Conservation (phyloP, 2,329 filamentous ascomycete species). For the Epichloe amarillans region DNA sequence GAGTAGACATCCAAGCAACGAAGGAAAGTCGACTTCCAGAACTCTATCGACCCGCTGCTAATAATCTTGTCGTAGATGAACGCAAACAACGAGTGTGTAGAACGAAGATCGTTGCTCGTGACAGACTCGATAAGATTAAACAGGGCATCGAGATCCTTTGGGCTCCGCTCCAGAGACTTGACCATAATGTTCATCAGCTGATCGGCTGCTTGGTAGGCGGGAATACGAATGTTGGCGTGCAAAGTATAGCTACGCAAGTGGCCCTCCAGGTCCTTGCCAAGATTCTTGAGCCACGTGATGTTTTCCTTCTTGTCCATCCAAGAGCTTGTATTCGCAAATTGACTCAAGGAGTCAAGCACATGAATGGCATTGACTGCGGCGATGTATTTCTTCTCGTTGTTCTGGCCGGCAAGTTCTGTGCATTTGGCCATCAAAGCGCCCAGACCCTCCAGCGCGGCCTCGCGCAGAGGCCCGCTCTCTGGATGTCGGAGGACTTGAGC, state of each 20-base stretch:
- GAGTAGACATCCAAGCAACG: constrained; percentile 82
- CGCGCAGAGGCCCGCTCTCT: constrained; percentile 61
- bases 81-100: constrained; percentile 59
- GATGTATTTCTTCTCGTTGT: constrained; percentile 53
- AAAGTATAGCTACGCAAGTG: constrained; percentile 59
- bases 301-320: constrained; percentile 61
- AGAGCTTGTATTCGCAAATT: constrained; percentile 46
- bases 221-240: constrained; percentile 59
- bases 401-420: constrained; percentile 47
- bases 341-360: constrained; percentile 65
- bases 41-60: constrained; percentile 69
- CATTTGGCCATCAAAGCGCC: constrained; percentile 57
- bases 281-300: constrained; percentile 45
- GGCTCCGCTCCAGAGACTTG: constrained; percentile 60
- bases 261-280: constrained; percentile 66
- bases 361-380: constrained; percentile 82
- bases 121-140: constrained; percentile 76
- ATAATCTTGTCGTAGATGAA: constrained; percentile 83
- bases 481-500: constrained; percentile 71
- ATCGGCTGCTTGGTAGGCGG: constrained; percentile 79
- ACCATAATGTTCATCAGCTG: constrained; percentile 79
- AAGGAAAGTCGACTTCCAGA: constrained; percentile 69
- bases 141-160: constrained; percentile 67
- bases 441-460: constrained; percentile 59
- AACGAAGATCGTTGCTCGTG: constrained; percentile 69